Evolutionary conservation across 176 grass and related monocot genomes (phyloP).

Genomic region (Bromus sterilis): DNA sequence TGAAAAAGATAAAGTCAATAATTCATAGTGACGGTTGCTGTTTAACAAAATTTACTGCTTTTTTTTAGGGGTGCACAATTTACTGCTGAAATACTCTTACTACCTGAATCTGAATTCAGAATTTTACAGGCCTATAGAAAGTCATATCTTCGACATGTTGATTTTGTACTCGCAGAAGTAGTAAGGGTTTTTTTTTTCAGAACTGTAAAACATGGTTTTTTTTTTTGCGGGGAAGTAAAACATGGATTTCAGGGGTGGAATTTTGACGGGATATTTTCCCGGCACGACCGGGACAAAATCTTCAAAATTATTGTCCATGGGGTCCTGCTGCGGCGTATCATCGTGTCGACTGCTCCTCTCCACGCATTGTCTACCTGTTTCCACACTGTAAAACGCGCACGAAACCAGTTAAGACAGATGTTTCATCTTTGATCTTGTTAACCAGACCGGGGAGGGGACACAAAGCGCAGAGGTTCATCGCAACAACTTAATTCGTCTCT

Average conservation of each 20-base stretch:
- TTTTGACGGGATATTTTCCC: neutral
- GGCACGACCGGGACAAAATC: neutral
- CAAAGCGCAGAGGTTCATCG: neutral
- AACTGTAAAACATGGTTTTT: too few relatives aligned
- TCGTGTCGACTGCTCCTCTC: constrained; percentile 17
- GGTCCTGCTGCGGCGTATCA: neutral
- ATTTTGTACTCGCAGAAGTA: too few relatives aligned
- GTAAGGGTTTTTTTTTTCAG: too few relatives aligned
- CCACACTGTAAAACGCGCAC: neutral
- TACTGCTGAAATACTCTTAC: too few relatives aligned
- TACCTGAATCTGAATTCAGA: too few relatives aligned
- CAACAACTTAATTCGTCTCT: constrained; percentile 9
- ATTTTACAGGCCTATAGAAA: too few relatives aligned
- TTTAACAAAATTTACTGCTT: too few relatives aligned
- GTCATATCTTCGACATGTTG: too few relatives aligned
- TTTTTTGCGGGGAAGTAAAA: too few relatives aligned
- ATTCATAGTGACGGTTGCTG: neutral
- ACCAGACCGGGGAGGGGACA: constrained; percentile 17
- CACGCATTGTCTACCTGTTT: neutral
- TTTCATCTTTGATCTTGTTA: neutral
- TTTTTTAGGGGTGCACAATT: too few relatives aligned
- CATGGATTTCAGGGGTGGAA: too few relatives aligned
- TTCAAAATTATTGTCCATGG: neutral
- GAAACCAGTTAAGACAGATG: neutral
- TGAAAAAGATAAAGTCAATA: neutral